Evolutionary conservation across 2,329 filamentous ascomycete species (phyloP).

Genomic region (Gaeumannomyces sp.): DNA sequence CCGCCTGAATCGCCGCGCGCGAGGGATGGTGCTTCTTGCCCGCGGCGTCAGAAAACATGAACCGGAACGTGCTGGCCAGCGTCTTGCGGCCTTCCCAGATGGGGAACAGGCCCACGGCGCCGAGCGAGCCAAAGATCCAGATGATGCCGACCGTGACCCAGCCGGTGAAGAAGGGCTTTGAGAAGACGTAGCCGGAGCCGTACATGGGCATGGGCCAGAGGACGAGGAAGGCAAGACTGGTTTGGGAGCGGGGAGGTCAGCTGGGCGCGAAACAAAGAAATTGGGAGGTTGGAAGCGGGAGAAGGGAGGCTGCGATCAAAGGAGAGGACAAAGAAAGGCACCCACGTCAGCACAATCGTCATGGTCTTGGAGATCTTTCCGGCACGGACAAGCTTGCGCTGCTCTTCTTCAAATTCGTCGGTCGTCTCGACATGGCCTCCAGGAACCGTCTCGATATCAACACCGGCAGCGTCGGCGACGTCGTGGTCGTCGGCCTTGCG

Average conservation of each 20-base stretch:
- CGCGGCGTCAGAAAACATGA: slow-evolving; percentile 55
- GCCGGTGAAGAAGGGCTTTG: slow-evolving; percentile 74
- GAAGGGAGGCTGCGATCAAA: no score
- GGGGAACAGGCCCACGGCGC: slow-evolving; percentile 75
- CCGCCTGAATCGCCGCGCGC: slow-evolving; percentile 15
- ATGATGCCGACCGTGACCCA: slow-evolving; percentile 73
- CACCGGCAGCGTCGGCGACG: slow-evolving; percentile 53
- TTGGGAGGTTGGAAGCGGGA: no score
- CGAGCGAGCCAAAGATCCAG: slow-evolving; percentile 69
- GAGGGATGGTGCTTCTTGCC: slow-evolving; percentile 30
- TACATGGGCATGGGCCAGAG: slow-evolving; percentile 95
- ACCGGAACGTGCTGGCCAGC: slow-evolving; percentile 52
- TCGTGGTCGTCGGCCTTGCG: slow-evolving; percentile 73
- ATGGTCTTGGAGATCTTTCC: slow-evolving; percentile 27
- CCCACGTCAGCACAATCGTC: slow-evolving; percentile 27
- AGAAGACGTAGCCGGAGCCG: slow-evolving; percentile 73
- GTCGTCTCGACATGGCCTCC: slow-evolving; percentile 32
- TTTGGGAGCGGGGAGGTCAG: neutral
- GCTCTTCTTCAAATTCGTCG: slow-evolving; percentile 35
- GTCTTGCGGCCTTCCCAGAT: slow-evolving; percentile 71
- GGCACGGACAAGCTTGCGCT: slow-evolving; percentile 25
- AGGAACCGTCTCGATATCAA: slow-evolving; percentile 60
- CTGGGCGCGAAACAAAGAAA: neutral
- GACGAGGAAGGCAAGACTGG: slow-evolving; percentile 64
- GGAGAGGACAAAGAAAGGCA: neutral